phyloP scores from a whole-genome alignment of 2,329 filamentous ascomycete genomes.

The Apiospora marii region DNA sequence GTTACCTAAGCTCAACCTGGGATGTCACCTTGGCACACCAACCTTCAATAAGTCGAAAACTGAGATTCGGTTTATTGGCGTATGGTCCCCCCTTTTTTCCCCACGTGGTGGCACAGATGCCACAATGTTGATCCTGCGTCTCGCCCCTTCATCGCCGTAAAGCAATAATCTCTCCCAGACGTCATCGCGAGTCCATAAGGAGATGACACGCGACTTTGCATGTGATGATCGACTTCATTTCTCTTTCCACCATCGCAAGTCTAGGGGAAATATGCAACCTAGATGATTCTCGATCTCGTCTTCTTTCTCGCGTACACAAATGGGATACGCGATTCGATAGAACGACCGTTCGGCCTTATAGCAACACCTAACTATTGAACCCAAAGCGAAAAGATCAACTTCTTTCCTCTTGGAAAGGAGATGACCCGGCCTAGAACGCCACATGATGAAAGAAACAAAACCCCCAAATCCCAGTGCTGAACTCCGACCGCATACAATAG shows the following conservation, averaged over 20 bases:
- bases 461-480: neutral
- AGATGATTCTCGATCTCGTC: too few species aligned
- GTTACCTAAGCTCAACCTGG: neutral
- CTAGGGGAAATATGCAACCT: too few species aligned
- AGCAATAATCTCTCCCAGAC: neutral
- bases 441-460: neutral
- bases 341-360: neutral
- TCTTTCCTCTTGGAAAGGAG: too few species aligned
- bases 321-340: neutral
- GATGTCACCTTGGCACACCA: neutral
- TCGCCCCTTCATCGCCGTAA: neutral
- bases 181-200: neutral
- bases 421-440: neutral
- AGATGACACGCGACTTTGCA: too few species aligned
- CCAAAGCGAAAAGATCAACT: neutral
- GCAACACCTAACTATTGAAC: neutral
- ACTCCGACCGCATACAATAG: neutral
- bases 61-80: neutral
- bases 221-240: too few species aligned
- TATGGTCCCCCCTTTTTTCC: neutral
- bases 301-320: neutral
- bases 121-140: neutral
- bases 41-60: neutral
- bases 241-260: too few species aligned
- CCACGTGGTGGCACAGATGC: neutral